phyloP scores from a whole-genome alignment of 805 yeast genomes.

The Saturnispora mendoncae region DNA sequence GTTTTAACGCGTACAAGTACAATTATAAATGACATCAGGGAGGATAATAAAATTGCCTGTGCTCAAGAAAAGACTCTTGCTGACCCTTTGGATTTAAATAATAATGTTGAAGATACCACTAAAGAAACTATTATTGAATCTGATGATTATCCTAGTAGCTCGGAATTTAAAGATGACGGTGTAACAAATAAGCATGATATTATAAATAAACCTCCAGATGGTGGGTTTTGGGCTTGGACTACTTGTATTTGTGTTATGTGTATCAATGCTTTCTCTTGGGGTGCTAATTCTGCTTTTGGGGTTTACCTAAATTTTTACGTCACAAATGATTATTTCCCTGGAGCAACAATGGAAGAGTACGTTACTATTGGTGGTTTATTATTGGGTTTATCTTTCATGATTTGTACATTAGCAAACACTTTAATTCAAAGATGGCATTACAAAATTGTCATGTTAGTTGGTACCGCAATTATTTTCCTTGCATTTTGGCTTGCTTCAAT shows the following conservation, averaged over 20 bases:
- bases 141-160: no score
- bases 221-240: slow-evolving; percentile 43
- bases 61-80: background rate
- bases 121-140: no score
- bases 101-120: no score
- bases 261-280: slow-evolving; percentile 41
- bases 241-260: slow-evolving; percentile 30
- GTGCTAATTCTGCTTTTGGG: slow-evolving; percentile 45
- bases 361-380: slow-evolving; percentile 50
- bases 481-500: slow-evolving; percentile 39
- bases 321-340: slow-evolving; percentile 34
- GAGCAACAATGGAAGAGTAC: slow-evolving; percentile 42
- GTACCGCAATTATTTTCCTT: slow-evolving; percentile 33
- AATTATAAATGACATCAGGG: slow-evolving; percentile 22
- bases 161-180: slow-evolving; percentile 30
- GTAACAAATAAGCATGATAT: slow-evolving; percentile 25
- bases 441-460: slow-evolving; percentile 35
- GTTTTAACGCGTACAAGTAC: slow-evolving; percentile 21
- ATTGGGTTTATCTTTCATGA: slow-evolving; percentile 46
- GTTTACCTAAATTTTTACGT: slow-evolving; percentile 44
- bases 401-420: slow-evolving; percentile 49
- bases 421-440: slow-evolving; percentile 43
- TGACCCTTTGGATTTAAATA: background rate
- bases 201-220: slow-evolving; percentile 33
- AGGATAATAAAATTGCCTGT: slow-evolving; percentile 24